These are phyloP conservation scores for Saccharomycopsis guyanensis DNA, from an alignment of 805 yeast species.

Conservation along the genomic window DNA sequence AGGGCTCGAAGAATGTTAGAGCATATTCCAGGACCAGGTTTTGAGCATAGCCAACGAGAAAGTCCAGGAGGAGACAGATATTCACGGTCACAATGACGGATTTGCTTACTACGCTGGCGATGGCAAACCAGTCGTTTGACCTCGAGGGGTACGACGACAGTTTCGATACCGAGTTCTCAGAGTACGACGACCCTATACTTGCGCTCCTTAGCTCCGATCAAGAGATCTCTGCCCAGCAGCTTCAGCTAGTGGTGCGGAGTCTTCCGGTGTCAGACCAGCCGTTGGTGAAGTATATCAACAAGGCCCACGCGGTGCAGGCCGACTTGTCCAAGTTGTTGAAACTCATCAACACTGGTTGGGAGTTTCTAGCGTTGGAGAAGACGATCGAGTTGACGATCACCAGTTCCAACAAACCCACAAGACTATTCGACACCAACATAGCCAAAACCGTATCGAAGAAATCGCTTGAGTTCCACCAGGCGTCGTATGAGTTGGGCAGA, in stretches of 20 bases:
- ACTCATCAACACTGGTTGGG: constrained; percentile 16
- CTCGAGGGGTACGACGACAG: background rate
- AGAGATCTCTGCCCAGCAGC: constrained; percentile 9
- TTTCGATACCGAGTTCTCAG: constrained; percentile 2
- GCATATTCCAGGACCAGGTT: too few species aligned
- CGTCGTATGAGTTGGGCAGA: constrained; percentile 33
- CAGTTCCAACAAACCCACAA: background rate
- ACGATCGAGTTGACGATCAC: constrained; percentile 8
- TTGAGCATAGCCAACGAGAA: too few species aligned
- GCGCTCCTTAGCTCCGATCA: constrained; percentile 12
- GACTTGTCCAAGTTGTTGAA: constrained; percentile 7
- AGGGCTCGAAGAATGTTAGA: too few species aligned
- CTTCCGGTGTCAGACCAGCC: constrained; percentile 21
- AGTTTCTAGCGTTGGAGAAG: constrained; percentile 18
- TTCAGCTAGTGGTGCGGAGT: constrained; percentile 13
- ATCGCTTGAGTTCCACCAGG: constrained; percentile 40
- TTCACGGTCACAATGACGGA: background rate
- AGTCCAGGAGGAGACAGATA: too few species aligned
- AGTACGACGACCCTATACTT: constrained; percentile 17
- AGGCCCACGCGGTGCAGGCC: constrained; percentile 10
- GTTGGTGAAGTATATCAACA: constrained; percentile 19
- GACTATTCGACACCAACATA: constrained; percentile 36
- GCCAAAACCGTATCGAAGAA: constrained; percentile 40
- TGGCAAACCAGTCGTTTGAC: background rate
- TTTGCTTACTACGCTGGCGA: background rate